Base-by-base conservation (phyloP, 495 filamentous ascomycete species). In the Aspergillus mulundensis region DNA sequence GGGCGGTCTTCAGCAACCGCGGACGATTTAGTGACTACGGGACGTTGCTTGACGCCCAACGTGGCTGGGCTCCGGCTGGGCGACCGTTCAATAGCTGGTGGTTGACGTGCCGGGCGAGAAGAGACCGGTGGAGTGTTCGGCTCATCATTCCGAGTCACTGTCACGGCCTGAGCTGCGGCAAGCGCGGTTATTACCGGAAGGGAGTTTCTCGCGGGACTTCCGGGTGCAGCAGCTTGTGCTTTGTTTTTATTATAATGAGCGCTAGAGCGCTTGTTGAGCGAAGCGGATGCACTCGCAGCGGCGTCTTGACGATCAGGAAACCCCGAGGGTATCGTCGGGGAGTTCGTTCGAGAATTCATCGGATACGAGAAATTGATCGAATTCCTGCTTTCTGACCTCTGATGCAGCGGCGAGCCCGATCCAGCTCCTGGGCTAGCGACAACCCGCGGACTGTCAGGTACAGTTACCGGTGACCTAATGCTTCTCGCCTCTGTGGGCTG, bases 341-440 rank as follows among this genome's bases (percentile, higher is more conserved):
- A 78, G 25, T 61, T 78, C 1, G 71, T 67, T 4, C 76, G 75
- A 18, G 80, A 72, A 61, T 79, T 79, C 62, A 83, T 84, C 3
- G 91, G 91, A 38, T 91, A 89, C 7, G 91, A 96, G 63, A 94
- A 95, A 70, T 96, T 95, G 61, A 93, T 77, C 3, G 88, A 91
- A 40, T 75, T 82, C 60, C 82, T 76, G 63, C 84, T 89, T 16
- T 71, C 76, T 11, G 87, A 77, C 53, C 84, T 72, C 16, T 81
- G 83, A 50, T 71, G 32, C 54, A 82, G 81, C 5, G 67, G 69
- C 1, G 79, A 71, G 15, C 66, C 67, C 28, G 67, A 68, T 14
- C 46, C 19, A 1, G 78, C 62, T 39, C 62, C 68, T 7, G 57
- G 61, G 8, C 62, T 50, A 7, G 67, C 62, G 12, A 61, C 41